Conservation (phyloP, 2,329 filamentous ascomycete species). For the Nigrograna mackinnonii region DNA sequence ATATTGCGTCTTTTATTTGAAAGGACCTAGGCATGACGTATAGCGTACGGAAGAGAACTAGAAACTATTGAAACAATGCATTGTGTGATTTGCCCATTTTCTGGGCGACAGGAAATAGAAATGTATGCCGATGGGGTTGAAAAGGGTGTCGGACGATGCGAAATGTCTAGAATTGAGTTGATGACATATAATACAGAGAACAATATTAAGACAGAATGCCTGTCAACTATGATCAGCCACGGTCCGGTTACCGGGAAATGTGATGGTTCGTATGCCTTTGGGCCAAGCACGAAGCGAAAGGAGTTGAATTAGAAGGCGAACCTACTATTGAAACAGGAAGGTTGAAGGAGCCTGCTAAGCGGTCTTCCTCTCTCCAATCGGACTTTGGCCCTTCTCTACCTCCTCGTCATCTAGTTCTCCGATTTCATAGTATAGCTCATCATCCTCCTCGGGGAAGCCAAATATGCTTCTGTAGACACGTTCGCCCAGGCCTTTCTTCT, state of each 20-base stretch:
- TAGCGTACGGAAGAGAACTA: too few relatives aligned
- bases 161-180: constrained; percentile 19
- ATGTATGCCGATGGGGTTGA: too few relatives aligned
- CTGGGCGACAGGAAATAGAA: too few relatives aligned
- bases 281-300: too few relatives aligned
- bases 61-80: too few relatives aligned
- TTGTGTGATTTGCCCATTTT: too few relatives aligned
- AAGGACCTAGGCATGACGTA: too few relatives aligned
- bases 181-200: constrained; percentile 30
- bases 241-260: constrained; percentile 11
- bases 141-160: too few relatives aligned
- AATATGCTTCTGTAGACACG: constrained; percentile 34
- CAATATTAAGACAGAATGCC: constrained; percentile 17
- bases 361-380: constrained; percentile 8
- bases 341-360: constrained; percentile 5
- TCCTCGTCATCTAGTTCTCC: constrained; percentile 26
- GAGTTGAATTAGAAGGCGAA: too few relatives aligned
- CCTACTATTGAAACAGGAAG: too few relatives aligned
- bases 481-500: constrained; percentile 76
- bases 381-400: constrained; percentile 19
- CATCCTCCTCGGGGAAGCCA: constrained; percentile 32
- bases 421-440: constrained; percentile 37
- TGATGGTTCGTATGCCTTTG: too few relatives aligned
- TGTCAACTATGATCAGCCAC: constrained; percentile 16
- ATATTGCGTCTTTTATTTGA: too few relatives aligned